Percentiles rank a stretch among this genome's conserved stretches.
phyloP scores from a whole-genome alignment of 805 yeast species.

The Kluyveromyces aestuarii region DNA sequence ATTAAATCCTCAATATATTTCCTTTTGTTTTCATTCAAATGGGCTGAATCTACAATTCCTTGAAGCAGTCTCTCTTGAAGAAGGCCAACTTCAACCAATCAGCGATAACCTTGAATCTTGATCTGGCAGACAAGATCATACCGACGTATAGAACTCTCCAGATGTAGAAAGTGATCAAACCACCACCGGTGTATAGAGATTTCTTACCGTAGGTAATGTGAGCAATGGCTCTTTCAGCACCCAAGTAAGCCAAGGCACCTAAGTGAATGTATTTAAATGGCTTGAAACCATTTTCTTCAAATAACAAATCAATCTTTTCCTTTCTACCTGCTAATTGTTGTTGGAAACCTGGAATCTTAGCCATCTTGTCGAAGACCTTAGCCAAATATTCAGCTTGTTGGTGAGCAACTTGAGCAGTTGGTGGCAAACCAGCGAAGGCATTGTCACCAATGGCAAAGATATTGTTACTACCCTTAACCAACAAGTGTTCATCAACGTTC shows the following conservation, averaged over 20 bases:
- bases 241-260: constrained; percentile 90
- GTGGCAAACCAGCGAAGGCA: constrained; percentile 80
- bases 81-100: constrained; percentile 85
- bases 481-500: constrained; percentile 66
- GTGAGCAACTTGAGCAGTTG: constrained; percentile 95
- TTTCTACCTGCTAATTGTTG: constrained; percentile 30
- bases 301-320: constrained; percentile 32
- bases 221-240: constrained; percentile 90
- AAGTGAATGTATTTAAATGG: constrained; percentile 78
- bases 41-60: constrained; percentile 44
- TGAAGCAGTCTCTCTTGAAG: constrained; percentile 90
- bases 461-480: constrained; percentile 74
- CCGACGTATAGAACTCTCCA: constrained; percentile 89
- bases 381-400: constrained; percentile 85
- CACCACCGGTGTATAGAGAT: constrained; percentile 79
- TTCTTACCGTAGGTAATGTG: constrained; percentile 75
- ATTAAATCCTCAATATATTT: neutral
- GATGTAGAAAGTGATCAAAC: constrained; percentile 77
- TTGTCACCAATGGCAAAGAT: constrained; percentile 91
- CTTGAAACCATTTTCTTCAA: constrained; percentile 41
- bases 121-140: constrained; percentile 82
- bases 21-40: neutral
- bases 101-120: constrained; percentile 73
- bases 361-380: constrained; percentile 52
- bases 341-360: constrained; percentile 32